Evolutionary conservation across 2,329 filamentous ascomycete genomes (phyloP).

Genomic region (Microdochium trichocladiopsis): DNA sequence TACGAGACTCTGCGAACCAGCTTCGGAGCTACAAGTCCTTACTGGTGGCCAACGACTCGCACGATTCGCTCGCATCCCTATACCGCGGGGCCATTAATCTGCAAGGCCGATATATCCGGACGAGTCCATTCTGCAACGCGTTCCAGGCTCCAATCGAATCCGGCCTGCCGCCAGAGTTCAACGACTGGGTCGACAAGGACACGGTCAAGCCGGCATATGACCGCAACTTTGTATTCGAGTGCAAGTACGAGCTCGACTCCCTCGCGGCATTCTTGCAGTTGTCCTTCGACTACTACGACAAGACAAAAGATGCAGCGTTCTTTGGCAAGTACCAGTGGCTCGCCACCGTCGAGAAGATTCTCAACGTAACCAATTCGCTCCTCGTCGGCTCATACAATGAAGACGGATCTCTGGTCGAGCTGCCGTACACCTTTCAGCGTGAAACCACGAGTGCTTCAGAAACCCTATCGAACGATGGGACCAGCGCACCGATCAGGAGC

Average conservation of each 20-base stretch:
- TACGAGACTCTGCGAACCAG: conserved; percentile 75
- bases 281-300: conserved; percentile 69
- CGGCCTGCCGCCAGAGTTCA: conserved; percentile 49
- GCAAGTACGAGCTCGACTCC: conserved; percentile 93
- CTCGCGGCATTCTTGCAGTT: conserved; percentile 81
- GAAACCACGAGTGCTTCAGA: conserved; percentile 62
- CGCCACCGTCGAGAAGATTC: conserved; percentile 60
- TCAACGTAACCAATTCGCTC: conserved; percentile 34
- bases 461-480: conserved; percentile 59
- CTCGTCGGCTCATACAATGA: conserved; percentile 61
- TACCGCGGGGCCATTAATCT: conserved; percentile 68
- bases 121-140: conserved; percentile 78
- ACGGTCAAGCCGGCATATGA: conserved; percentile 57
- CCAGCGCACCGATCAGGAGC: conserved; percentile 64
- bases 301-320: conserved; percentile 64
- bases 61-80: conserved; percentile 56
- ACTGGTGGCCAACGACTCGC: conserved; percentile 43
- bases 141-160: conserved; percentile 82
- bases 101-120: conserved; percentile 60
- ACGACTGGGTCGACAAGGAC: conserved; percentile 53
- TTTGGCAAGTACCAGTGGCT: conserved; percentile 72
- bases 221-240: conserved; percentile 73
- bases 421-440: conserved; percentile 65
- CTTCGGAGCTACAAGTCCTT: conserved; percentile 62
- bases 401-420: conserved; percentile 41